A percentile compares a stretch with the other conserved stretches of the same genome.
phyloP scores from a whole-genome alignment of 768 basidiomycete species.

The Pisolithus orientalis region DNA sequence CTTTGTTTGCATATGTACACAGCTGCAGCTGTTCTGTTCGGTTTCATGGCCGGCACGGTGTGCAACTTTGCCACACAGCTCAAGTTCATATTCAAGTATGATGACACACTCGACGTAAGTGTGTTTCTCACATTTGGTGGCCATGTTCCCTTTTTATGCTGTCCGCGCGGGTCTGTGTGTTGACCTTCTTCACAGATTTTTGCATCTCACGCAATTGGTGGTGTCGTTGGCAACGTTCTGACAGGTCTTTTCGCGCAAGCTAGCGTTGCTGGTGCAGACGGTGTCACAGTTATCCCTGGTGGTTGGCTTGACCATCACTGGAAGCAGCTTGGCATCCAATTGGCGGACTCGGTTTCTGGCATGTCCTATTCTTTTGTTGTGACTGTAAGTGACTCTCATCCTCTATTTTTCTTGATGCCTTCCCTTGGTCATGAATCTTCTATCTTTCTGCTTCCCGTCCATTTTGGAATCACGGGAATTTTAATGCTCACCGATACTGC shows the following conservation, averaged over 20 bases:
- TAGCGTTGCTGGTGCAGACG: slow-evolving; percentile 77
- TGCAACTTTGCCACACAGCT: slow-evolving; percentile 97
- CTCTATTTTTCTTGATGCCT: not conserved
- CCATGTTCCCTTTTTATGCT: not conserved
- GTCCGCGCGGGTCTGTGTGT: not conserved
- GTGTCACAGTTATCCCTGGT: slow-evolving; percentile 55
- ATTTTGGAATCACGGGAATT: too few relatives aligned
- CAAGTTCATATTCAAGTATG: slow-evolving; percentile 73
- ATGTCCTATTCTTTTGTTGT: slow-evolving; percentile 68
- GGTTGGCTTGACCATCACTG: slow-evolving; percentile 87
- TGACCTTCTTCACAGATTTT: slow-evolving; percentile 56
- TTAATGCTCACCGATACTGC: too few relatives aligned
- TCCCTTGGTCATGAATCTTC: too few relatives aligned
- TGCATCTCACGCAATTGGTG: slow-evolving; percentile 76
- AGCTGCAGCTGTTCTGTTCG: slow-evolving; percentile 83
- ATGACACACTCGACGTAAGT: slow-evolving; percentile 75
- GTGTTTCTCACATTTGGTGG: not conserved
- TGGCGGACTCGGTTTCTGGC: slow-evolving; percentile 67
- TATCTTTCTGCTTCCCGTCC: too few relatives aligned
- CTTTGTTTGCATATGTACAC: slow-evolving; percentile 2
- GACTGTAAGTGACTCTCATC: slow-evolving; percentile 44
- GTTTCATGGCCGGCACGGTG: slow-evolving; percentile 72
- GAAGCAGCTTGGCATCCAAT: slow-evolving; percentile 79
- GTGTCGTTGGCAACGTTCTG: slow-evolving; percentile 74
- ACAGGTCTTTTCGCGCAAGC: slow-evolving; percentile 86